Percentiles rank a stretch among this genome's conserved stretches.
Conservation (phyloP, 2,329 filamentous ascomycete genomes). For the Colletotrichum noveboracense region DNA sequence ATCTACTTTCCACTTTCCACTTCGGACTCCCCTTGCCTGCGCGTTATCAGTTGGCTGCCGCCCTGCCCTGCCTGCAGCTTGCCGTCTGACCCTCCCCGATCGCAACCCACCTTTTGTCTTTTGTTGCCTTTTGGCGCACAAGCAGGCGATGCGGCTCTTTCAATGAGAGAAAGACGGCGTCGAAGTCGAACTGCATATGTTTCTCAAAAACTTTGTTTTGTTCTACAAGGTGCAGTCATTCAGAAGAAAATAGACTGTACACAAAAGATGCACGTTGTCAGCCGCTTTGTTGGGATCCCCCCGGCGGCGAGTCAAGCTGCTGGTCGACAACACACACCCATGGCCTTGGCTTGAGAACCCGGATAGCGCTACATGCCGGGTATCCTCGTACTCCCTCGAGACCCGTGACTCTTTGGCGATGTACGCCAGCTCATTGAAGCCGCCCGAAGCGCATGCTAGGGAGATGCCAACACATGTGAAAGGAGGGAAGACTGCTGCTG, state of each 20-base stretch:
- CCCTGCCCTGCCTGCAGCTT: slow-evolving; percentile 1
- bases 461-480: slow-evolving; percentile 1
- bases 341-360: slow-evolving; percentile 13
- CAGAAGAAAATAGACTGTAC: neutral
- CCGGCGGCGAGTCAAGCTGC: slow-evolving; percentile 8
- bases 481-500: neutral
- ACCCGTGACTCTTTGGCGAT: neutral
- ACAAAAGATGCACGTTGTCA: neutral
- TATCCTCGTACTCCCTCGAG: slow-evolving; percentile 6
- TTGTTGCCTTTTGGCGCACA: neutral
- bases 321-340: slow-evolving; percentile 4
- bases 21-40: neutral
- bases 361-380: slow-evolving; percentile 1
- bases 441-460: slow-evolving; percentile 71
- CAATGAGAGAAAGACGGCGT: neutral
- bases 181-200: neutral
- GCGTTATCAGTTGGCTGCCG: neutral
- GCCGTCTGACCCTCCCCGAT: slow-evolving; percentile 6
- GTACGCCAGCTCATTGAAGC: slow-evolving; percentile 75
- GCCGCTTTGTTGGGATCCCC: neutral
- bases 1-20: neutral
- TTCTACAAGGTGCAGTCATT: neutral
- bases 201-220: neutral
- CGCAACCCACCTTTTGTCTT: neutral
- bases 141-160: neutral